phyloP scores from a whole-genome alignment of 768 basidiomycete species.

The Trametes maxima region DNA sequence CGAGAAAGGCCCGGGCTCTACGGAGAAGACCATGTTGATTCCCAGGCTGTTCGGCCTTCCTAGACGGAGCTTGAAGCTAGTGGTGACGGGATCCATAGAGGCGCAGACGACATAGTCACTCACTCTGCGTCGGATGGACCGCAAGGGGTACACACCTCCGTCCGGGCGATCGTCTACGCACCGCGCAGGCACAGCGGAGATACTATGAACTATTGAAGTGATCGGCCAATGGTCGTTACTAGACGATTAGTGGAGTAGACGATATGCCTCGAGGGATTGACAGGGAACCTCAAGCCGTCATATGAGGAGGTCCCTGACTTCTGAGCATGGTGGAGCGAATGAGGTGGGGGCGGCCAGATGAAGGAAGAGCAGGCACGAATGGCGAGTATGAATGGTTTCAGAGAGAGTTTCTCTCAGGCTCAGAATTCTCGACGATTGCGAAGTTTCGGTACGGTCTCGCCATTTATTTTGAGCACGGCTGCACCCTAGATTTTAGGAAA shows the following conservation, averaged over 20 bases:
- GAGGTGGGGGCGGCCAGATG: too few species aligned
- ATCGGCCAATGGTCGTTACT: not conserved
- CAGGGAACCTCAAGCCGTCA: too few species aligned
- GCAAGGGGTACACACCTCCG: not conserved
- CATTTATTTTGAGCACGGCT: too few species aligned
- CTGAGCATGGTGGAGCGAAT: too few species aligned
- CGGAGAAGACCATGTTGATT: not conserved
- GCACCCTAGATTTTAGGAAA: too few species aligned
- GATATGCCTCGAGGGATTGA: too few species aligned
- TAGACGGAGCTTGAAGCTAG: not conserved
- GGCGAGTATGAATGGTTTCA: too few species aligned
- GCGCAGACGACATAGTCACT: not conserved
- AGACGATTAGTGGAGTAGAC: not conserved
- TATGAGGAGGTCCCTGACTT: too few species aligned
- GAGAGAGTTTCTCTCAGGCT: too few species aligned
- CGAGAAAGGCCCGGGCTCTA: not conserved
- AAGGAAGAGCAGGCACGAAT: too few species aligned
- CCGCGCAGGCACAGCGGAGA: slow-evolving; percentile 3
- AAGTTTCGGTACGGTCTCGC: too few species aligned
- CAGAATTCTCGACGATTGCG: too few species aligned
- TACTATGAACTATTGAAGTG: not conserved
- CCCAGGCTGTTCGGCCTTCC: not conserved
- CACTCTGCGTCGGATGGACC: not conserved
- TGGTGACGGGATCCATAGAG: not conserved
- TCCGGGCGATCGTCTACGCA: not conserved